Percentiles rank a stretch among this genome's conserved stretches.
Evolutionary conservation across 2,329 filamentous ascomycete species (phyloP).

Genomic region (Helminthosporium solani): DNA sequence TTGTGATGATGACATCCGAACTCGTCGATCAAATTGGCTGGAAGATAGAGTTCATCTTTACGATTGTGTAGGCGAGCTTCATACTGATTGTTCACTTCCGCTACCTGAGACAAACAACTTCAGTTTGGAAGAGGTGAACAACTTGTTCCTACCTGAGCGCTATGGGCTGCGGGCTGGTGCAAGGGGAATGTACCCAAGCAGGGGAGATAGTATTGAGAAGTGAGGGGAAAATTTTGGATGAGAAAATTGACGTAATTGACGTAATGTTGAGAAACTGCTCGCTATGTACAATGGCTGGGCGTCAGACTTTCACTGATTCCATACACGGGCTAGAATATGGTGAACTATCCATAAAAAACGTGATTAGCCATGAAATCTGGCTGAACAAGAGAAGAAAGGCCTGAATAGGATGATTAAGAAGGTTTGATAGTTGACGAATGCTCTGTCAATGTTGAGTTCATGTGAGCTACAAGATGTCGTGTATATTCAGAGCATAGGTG

Average conservation of each 20-base stretch:
- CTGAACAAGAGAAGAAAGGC: too few species aligned
- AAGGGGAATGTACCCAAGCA: neutral
- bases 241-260: too few species aligned
- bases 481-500: too few species aligned
- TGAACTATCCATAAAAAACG: too few species aligned
- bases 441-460: too few species aligned
- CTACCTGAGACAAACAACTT: conserved; percentile 4
- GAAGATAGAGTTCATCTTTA: conserved; percentile 4
- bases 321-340: too few species aligned
- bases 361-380: too few species aligned
- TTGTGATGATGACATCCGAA: conserved; percentile 5
- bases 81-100: conserved; percentile 3
- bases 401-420: neutral
- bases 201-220: neutral
- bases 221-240: too few species aligned
- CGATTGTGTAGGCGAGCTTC: neutral
- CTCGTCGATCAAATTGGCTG: neutral
- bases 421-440: neutral
- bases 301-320: too few species aligned
- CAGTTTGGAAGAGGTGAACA: conserved; percentile 1
- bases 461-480: too few species aligned
- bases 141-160: neutral
- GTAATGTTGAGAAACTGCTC: too few species aligned
- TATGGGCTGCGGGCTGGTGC: neutral
- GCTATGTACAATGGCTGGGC: too few species aligned